Evolutionary conservation across 345 rosid species (phyloP), one percentile per base, ranked within the genome.

Genomic region (Eucalyptus brandiana): DNA sequence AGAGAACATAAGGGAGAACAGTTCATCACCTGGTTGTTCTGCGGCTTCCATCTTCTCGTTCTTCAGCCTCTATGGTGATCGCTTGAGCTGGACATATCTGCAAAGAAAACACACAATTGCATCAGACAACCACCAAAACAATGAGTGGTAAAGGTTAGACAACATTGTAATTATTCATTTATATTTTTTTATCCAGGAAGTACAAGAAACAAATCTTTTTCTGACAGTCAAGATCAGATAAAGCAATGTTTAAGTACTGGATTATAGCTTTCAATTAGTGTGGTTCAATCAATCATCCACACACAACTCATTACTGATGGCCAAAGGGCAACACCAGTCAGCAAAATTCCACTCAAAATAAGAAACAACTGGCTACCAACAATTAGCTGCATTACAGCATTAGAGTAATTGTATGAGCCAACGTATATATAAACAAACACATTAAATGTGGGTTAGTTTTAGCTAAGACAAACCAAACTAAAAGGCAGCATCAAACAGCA

Each of bases 1-100:
- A 8, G 76, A 15, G 11, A 9, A 2, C 47, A 76, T 0, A 37
- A 53, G 40, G 83, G 88, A 86, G 86, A 80, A 72, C 34, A 69
- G 91, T 47, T 23, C 40, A 69, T 92, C 86, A 97, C 98, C 99
- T 96, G 56, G 99, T 98, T 88, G 99, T 96, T 92, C 99, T 94
- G 37, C 99, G 99, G 90, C 99, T 98, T 89, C 99, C 99, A 95
- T 98, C 99, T 92, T 98, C 99, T 86, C 99, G 93, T 89, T 97
- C 99, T 89, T 98, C 99, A 34, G 99, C 99, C 92, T 98, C 99
- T 56, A 97, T 98, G 60, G 99, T 98, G 91, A 98, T 98, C 49
- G 99, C 99, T 92, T 95, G 99, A 32, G 98, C 99, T 88, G 99
- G 99, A 90, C 99, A 98, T 87, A 98, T 92, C 99, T 96, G 92